Base-by-base conservation (phyloP, 495 filamentous ascomycete species). In the Glarea lozoyensis region DNA sequence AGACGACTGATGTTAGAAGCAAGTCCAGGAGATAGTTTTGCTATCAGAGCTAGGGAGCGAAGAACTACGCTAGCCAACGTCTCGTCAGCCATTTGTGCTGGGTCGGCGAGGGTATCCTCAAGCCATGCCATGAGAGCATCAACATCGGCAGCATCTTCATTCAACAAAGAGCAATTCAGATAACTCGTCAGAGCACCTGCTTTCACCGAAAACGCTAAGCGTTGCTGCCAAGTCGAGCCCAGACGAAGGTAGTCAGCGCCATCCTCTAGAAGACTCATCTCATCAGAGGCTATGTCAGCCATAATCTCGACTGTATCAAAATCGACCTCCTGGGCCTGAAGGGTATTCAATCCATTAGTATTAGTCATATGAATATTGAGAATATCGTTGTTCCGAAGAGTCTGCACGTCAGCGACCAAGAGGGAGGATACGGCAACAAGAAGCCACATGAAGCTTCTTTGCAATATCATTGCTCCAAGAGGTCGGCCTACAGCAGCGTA, bases 381-480 rank as follows among this genome's bases (percentile, higher is more conserved):
- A 37, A 93, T 69, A 44, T 85, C 75, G 20, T 73, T 67, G 31
- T 72, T 65, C 16, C 69, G 73, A n/a, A 82, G 57, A 15, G 65
- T 62, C 10, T 78, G 67, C 1, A 75, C 69, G 11, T 79, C 72
- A 35, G 76, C 67, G 17, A 86, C 66, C 37, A 93, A 68, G 15
- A 80, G 65, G 6, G 83, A 82, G n/a, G 84, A 85, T 40, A 75
- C 79, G 4, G 86, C 78, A 41, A 86, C 81, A 19, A 93, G 69
- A 36, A 97, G 75, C 56, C 75, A 78, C 77, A 89, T 89, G 57
- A 88, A 88, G 39, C 78, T 85, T 54, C 83, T 78, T 57, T 88
- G 87, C 12, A 98, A 61, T 6, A 96, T 66, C 84, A 95, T 89
- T n/a, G 88, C 87, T 3, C 92, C 88, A 22, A 97, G 61, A 2